Percentiles rank a stretch among this genome's conserved stretches.
These are phyloP conservation scores for Nannochloris sp. DNA, from an alignment of 139 green algal species.

Conservation along the genomic window DNA sequence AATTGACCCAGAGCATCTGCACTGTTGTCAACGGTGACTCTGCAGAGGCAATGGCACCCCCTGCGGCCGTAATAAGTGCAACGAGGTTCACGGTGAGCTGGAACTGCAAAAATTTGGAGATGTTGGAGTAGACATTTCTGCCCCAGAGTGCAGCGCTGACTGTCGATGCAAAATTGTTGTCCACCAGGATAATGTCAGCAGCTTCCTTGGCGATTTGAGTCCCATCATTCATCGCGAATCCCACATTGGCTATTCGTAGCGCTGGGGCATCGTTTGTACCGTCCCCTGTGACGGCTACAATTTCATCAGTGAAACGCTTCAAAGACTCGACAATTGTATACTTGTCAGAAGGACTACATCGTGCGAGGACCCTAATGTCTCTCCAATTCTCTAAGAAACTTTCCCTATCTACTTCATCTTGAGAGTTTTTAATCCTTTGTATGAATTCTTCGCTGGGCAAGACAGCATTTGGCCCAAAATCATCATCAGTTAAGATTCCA, in stretches of 20 bases:
- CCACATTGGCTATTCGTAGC: constrained; percentile 70
- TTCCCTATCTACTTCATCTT: constrained; percentile 49
- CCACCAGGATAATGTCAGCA: constrained; percentile 83
- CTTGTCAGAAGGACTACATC: constrained; percentile 88
- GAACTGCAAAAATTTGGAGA: constrained; percentile 81
- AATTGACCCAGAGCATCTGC: constrained; percentile 83
- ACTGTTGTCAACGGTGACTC: constrained; percentile 60
- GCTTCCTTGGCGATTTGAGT: constrained; percentile 76
- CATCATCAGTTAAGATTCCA: constrained; percentile 60
- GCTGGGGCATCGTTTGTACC: constrained; percentile 88
- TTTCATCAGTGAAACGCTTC: constrained; percentile 20
- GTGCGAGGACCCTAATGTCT: constrained; percentile 72
- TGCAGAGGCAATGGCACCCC: constrained; percentile 46
- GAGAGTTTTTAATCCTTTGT: constrained; percentile 30
- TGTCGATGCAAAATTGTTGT: constrained; percentile 80
- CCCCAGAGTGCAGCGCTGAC: constrained; percentile 78
- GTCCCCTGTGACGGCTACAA: constrained; percentile 59
- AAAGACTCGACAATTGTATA: constrained; percentile 60
- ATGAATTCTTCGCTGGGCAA: constrained; percentile 60
- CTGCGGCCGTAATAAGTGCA: constrained; percentile 50
- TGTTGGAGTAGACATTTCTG: constrained; percentile 71
- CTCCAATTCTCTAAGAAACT: constrained; percentile 58
- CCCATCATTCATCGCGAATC: constrained; percentile 76
- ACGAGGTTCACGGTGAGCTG: constrained; percentile 77
- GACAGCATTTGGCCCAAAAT: constrained; percentile 18